Conservation (phyloP, 495 filamentous ascomycete species). For the Endocarpon pusillum region DNA sequence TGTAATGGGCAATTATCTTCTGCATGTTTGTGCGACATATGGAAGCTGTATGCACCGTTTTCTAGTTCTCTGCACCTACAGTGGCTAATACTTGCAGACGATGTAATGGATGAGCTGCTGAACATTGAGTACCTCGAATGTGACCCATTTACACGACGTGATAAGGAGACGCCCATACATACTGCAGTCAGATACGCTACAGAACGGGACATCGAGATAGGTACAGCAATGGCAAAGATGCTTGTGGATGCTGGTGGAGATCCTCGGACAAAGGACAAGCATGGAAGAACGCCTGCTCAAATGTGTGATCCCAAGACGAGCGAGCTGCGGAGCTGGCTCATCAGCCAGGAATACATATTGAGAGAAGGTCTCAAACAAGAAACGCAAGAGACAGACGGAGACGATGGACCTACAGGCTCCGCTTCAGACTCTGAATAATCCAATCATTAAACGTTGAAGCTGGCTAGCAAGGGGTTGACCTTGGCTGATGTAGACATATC, state of each 20-base stretch:
- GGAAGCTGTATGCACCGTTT: slow-evolving; percentile 50
- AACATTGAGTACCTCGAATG: slow-evolving; percentile 92
- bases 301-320: too few species aligned
- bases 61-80: too few species aligned
- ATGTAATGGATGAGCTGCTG: slow-evolving; percentile 78
- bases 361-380: too few species aligned
- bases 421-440: too few species aligned
- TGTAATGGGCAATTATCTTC: slow-evolving; percentile 65
- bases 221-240: slow-evolving; percentile 60
- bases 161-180: slow-evolving; percentile 84
- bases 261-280: slow-evolving; percentile 36
- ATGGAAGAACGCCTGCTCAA: slow-evolving; percentile 8
- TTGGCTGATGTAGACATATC: too few species aligned
- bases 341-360: too few species aligned
- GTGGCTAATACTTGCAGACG: slow-evolving; percentile 39
- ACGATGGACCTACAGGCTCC: too few species aligned
- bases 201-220: slow-evolving; percentile 43
- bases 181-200: slow-evolving; percentile 74
- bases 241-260: slow-evolving; percentile 86
- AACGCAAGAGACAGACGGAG: too few species aligned
- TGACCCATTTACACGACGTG: slow-evolving; percentile 64
- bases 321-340: too few species aligned
- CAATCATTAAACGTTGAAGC: too few species aligned
- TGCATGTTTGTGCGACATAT: slow-evolving; percentile 73
- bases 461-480: too few species aligned